phyloP scores from a whole-genome alignment of 2,329 filamentous ascomycete species.

The Trichoderma sp. region DNA sequence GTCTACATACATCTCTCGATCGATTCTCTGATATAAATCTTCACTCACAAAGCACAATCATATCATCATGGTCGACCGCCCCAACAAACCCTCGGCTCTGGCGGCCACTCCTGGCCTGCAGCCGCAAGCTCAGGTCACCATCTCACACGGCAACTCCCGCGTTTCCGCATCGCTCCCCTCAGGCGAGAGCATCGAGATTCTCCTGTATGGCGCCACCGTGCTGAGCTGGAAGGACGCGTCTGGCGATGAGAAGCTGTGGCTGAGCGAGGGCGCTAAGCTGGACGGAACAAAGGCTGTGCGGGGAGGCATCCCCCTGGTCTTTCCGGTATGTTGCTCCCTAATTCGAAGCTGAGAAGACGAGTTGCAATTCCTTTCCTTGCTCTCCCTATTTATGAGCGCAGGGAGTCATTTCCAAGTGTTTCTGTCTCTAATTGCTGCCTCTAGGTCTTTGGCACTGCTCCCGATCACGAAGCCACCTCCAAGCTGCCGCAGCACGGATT shows the following conservation, averaged over 20 bases:
- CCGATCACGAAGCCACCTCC: slow-evolving; percentile 74
- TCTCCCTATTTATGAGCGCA: background rate
- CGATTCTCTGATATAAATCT: background rate
- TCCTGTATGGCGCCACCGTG: slow-evolving; percentile 91
- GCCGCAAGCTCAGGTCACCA: slow-evolving; percentile 74
- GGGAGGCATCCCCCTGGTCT: slow-evolving; percentile 89
- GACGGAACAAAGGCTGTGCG: slow-evolving; percentile 89
- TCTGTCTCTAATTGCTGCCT: background rate
- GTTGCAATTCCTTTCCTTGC: slow-evolving; percentile 27
- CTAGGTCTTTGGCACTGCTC: slow-evolving; percentile 82
- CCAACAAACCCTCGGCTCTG: slow-evolving; percentile 78
- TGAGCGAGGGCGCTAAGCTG: slow-evolving; percentile 76
- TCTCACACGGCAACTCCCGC: slow-evolving; percentile 68
- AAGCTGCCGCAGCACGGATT: slow-evolving; percentile 92
- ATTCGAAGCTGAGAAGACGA: background rate
- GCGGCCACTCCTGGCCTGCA: slow-evolving; percentile 72
- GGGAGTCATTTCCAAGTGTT: background rate
- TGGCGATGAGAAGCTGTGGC: slow-evolving; percentile 80
- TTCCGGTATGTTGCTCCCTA: slow-evolving; percentile 67
- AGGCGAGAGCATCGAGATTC: slow-evolving; percentile 81
- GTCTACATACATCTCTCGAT: background rate
- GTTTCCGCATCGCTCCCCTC: slow-evolving; percentile 81
- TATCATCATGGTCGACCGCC: slow-evolving; percentile 71
- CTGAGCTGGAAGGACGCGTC: slow-evolving; percentile 86
- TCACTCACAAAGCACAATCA: background rate